Evolutionary conservation across 805 yeast genomes (phyloP).

Genomic region (Candida stauntonica): DNA sequence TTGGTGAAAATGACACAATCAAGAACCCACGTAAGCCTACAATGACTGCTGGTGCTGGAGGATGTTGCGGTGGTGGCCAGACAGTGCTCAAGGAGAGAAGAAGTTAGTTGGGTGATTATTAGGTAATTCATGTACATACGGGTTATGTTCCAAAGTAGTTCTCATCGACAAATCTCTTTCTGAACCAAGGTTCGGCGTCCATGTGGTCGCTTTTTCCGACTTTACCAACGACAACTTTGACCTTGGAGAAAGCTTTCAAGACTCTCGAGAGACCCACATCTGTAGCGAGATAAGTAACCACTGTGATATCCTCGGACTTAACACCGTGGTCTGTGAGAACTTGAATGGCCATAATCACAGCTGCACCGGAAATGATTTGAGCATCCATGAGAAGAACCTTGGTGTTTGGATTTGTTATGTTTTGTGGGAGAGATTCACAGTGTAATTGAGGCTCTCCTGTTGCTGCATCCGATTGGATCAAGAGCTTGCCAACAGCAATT

Average conservation of each 20-base stretch:
- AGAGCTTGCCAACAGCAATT: slow-evolving; percentile 72
- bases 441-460: slow-evolving; percentile 96
- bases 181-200: slow-evolving; percentile 55
- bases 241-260: slow-evolving; percentile 57
- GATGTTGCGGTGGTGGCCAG: slow-evolving; percentile 26
- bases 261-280: slow-evolving; percentile 74
- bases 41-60: slow-evolving; percentile 59
- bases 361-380: slow-evolving; percentile 88
- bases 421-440: slow-evolving; percentile 64
- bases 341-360: slow-evolving; percentile 90
- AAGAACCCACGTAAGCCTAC: slow-evolving; percentile 48
- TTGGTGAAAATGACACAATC: slow-evolving; percentile 85
- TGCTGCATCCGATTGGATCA: slow-evolving; percentile 80
- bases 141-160: slow-evolving; percentile 66
- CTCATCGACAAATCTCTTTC: slow-evolving; percentile 67
- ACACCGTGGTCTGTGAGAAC: slow-evolving; percentile 81
- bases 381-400: slow-evolving; percentile 76
- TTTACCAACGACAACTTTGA: slow-evolving; percentile 66
- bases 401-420: slow-evolving; percentile 22
- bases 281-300: slow-evolving; percentile 71
- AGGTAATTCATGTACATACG: too few species aligned
- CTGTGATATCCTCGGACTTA: slow-evolving; percentile 51
- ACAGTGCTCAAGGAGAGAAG: slow-evolving; percentile 13
- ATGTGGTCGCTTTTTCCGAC: slow-evolving; percentile 45
- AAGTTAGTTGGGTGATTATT: too few species aligned